phyloP scores from a whole-genome alignment of 2,329 filamentous ascomycete species.

The Penicillium sp. region DNA sequence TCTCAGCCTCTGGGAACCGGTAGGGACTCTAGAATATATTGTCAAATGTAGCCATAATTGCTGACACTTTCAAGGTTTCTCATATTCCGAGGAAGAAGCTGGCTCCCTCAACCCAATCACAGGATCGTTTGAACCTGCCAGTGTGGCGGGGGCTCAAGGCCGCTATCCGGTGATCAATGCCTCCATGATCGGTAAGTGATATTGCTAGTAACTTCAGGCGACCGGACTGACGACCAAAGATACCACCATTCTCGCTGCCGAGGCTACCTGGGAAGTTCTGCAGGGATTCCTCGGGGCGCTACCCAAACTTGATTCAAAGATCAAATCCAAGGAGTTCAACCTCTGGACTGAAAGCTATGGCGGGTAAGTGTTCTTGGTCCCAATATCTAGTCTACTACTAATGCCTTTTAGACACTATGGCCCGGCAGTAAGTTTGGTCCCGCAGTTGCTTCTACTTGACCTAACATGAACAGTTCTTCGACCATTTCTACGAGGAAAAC shows the following conservation, averaged over 20 bases:
- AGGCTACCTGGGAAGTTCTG: slow-evolving; percentile 56
- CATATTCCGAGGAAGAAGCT: slow-evolving; percentile 34
- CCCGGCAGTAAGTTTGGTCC: slow-evolving; percentile 37
- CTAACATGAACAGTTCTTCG: slow-evolving; percentile 48
- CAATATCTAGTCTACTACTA: not conserved
- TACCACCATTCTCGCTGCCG: slow-evolving; percentile 58
- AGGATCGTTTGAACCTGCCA: slow-evolving; percentile 48
- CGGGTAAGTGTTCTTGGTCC: slow-evolving; percentile 35
- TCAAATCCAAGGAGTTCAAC: slow-evolving; percentile 56
- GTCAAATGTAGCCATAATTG: not conserved
- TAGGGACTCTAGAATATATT: slow-evolving; percentile 10
- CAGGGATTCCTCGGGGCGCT: slow-evolving; percentile 56
- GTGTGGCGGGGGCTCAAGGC: slow-evolving; percentile 44
- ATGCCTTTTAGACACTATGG: slow-evolving; percentile 49
- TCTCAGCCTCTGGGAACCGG: slow-evolving; percentile 62
- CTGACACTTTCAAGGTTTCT: slow-evolving; percentile 29
- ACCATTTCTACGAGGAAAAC: slow-evolving; percentile 60
- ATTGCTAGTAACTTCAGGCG: not conserved
- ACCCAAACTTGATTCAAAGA: slow-evolving; percentile 49
- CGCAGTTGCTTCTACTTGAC: not conserved
- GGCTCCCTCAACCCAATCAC: slow-evolving; percentile 46
- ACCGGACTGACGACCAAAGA: slow-evolving; percentile 30
- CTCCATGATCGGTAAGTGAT: slow-evolving; percentile 40
- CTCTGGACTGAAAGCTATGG: slow-evolving; percentile 59
- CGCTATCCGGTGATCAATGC: slow-evolving; percentile 53